Evolutionary conservation across 352 stramenopile genomes (phyloP), one percentile per base, ranked within the genome.

Genomic region (Globisporangium spiculum): DNA sequence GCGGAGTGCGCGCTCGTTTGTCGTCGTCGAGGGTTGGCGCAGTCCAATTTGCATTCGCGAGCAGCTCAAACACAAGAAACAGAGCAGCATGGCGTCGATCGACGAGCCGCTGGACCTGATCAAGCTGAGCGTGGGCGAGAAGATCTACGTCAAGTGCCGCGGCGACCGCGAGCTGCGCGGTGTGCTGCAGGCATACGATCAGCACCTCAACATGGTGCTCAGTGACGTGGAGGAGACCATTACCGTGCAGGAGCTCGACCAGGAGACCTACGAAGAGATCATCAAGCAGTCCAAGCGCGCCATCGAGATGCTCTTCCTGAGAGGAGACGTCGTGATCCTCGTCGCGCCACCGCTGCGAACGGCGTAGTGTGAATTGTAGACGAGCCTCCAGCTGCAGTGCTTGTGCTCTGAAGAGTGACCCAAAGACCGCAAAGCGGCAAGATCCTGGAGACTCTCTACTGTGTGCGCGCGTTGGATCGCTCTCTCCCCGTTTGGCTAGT

Each of bases 231-330:
- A 99, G 77, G 98, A 99, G 85, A 99, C 97, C 26, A 97, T 99
- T 50, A 99, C 96, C 16, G 96, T 86, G 38, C 89, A 97, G 67
- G 97, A 99, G 77, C 83, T 99, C 60, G 97, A 99, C 77, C 89
- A 97, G 72, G 96, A 99, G 81, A 99, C 97, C 9, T 98, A 98
- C 72, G 97, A 99, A 82, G 96, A 99, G 83, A 98, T 99, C 70
- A 92, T 97, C 68, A 95, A 96, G 79, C 91, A 97, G 74, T 96
- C 88, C 66, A 99, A 98, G 73, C 89, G 98, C 74, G 81, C 81
- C 64, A 94, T 99, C 71, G 96, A 99, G 69, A 99, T 99, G 97
- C 91, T 99, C 10, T 99, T 99, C 88, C 96, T 99, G 57, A 86
- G 98, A 50, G 98, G 98, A 52, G 98, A 99, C 88, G 96, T 98